A percentile compares a stretch with the other conserved stretches of the same genome.
Evolutionary conservation across 1,139 yeast species (phyloP).

Genomic region (Yamadazyma aaseri): DNA sequence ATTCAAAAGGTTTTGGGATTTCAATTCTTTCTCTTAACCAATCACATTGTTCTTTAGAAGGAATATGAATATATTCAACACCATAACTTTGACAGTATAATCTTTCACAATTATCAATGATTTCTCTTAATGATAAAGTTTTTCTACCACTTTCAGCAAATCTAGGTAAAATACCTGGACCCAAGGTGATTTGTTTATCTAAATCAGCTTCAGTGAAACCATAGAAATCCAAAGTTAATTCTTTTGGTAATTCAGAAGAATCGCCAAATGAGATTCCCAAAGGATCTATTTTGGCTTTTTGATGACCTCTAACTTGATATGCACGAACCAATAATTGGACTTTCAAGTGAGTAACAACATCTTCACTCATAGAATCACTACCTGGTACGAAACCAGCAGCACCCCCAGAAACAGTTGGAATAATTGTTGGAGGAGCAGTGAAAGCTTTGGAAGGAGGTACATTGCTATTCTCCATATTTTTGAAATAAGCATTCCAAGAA

Average conservation of each 20-base stretch:
- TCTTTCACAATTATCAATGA: slow-evolving; percentile 74
- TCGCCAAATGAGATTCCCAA: slow-evolving; percentile 85
- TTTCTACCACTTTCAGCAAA: slow-evolving; percentile 71
- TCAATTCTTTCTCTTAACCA: slow-evolving; percentile 98
- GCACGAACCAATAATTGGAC: slow-evolving; percentile 97
- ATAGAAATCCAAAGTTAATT: slow-evolving; percentile 86
- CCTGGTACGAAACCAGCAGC: slow-evolving; percentile 59
- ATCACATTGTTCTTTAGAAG: slow-evolving; percentile 93
- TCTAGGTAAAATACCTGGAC: slow-evolving; percentile 96
- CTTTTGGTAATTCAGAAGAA: slow-evolving; percentile 60
- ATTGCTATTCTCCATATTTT: slow-evolving; percentile 71
- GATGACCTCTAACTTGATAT: slow-evolving; percentile 97
- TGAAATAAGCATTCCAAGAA: slow-evolving; percentile 96
- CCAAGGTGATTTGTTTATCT: slow-evolving; percentile 80
- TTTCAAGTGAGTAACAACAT: slow-evolving; percentile 86
- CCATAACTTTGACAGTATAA: slow-evolving; percentile 90
- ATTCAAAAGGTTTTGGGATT: slow-evolving; percentile 84
- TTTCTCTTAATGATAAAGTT: slow-evolving; percentile 70
- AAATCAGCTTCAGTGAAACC: slow-evolving; percentile 87
- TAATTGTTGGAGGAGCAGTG: slow-evolving; percentile 85
- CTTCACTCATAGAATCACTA: slow-evolving; percentile 44
- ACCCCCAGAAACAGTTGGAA: slow-evolving; percentile 75
- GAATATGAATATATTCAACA: slow-evolving; percentile 94
- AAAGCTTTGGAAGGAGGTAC: slow-evolving; percentile 77
- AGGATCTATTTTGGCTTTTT: slow-evolving; percentile 93